Percentiles rank a stretch among this genome's conserved stretches.
Conservation (phyloP, 1,284 basidiomycete genomes). For the Boletellus dicymbophilus region DNA sequence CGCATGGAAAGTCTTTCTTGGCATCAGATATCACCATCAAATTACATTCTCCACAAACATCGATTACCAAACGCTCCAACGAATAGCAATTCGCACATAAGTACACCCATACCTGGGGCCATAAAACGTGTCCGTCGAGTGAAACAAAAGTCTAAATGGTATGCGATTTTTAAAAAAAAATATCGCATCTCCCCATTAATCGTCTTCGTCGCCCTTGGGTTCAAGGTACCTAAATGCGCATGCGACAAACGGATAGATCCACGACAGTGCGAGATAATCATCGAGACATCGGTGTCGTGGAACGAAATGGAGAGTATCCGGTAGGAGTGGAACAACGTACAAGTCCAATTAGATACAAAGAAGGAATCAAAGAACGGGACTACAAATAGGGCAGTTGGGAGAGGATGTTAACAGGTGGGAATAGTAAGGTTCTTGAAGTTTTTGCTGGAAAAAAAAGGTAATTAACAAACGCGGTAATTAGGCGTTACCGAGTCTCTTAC, state of each 20-base stretch:
- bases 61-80: no score
- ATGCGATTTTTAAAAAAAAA: no score
- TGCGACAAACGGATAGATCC: background rate
- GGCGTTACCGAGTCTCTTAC: conserved; percentile 32
- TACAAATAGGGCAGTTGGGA: conserved; percentile 8
- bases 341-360: conserved; percentile 23
- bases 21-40: no score
- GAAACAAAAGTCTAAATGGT: conserved; percentile 17
- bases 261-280: background rate
- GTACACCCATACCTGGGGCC: conserved; percentile 2
- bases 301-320: background rate
- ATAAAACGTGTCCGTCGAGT: conserved; percentile 13
- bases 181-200: conserved; percentile 1
- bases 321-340: conserved; percentile 17
- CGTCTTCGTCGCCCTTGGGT: background rate
- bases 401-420: conserved; percentile 40
- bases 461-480: conserved; percentile 1
- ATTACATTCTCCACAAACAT: no score
- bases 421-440: conserved; percentile 59
- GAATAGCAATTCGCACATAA: no score
- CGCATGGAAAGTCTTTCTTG: no score
- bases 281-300: background rate
- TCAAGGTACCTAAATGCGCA: background rate
- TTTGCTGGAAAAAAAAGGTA: conserved; percentile 38
- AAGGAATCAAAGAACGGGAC: conserved; percentile 5